Percentiles rank a stretch among this genome's conserved stretches.
Evolutionary conservation across 2,329 filamentous ascomycete species (phyloP).

Genomic region (Teratosphaeria gauchensis): DNA sequence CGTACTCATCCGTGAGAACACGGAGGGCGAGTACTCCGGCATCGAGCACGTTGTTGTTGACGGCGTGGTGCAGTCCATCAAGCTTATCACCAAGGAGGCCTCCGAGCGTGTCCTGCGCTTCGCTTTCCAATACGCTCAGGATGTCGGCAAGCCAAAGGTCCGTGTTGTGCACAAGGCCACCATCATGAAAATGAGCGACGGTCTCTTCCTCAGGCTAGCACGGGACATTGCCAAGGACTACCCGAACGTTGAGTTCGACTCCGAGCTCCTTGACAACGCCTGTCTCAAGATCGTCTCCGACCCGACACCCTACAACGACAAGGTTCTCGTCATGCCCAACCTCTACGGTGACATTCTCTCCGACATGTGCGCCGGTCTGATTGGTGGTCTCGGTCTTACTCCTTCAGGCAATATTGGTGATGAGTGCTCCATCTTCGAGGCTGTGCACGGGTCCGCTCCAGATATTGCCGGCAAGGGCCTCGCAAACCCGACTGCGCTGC

Average conservation of each 20-base stretch:
- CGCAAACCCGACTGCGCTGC: constrained; percentile 92
- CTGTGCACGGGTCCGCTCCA: constrained; percentile 92
- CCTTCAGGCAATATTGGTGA: constrained; percentile 98
- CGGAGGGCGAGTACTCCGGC: constrained; percentile 97
- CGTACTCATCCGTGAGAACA: constrained; percentile 97
- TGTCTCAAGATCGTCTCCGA: constrained; percentile 98
- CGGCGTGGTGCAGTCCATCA: constrained; percentile 93
- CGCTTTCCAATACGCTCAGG: constrained; percentile 55
- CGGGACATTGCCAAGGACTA: constrained; percentile 68
- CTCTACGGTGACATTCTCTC: constrained; percentile 99
- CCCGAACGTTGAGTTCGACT: constrained; percentile 91
- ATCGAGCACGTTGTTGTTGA: constrained; percentile 98
- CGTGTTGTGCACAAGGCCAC: constrained; percentile 98
- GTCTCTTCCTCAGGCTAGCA: constrained; percentile 49
- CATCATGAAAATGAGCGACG: constrained; percentile 96
- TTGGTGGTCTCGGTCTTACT: constrained; percentile 92
- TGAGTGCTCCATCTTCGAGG: constrained; percentile 99
- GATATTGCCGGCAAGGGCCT: constrained; percentile 94
- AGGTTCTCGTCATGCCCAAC: constrained; percentile 96
- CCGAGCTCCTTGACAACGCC: constrained; percentile 96
- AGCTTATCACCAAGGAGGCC: constrained; percentile 37
- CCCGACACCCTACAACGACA: constrained; percentile 94
- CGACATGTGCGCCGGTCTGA: constrained; percentile 98
- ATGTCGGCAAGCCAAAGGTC: constrained; percentile 91
- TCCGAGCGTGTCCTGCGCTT: constrained; percentile 88